These are phyloP conservation scores for Umbelopsis ramanniana DNA, from an alignment of 192 early-diverging fungal species.

Conservation along the genomic window DNA sequence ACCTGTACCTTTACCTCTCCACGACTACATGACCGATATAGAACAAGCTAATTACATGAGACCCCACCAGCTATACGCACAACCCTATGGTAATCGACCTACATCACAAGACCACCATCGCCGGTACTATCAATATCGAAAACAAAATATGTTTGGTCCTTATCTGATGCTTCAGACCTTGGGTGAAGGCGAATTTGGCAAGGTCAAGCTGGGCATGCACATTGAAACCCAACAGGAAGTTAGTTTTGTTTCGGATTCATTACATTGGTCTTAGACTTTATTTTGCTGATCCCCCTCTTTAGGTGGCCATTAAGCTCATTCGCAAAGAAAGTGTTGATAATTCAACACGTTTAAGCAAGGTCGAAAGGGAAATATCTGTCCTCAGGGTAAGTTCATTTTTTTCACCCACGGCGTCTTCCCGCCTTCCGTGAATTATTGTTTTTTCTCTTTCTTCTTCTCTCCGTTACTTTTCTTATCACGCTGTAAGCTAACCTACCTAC, in stretches of 20 bases:
- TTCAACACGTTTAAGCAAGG: conserved; percentile 81
- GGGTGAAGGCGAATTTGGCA: conserved; percentile 97
- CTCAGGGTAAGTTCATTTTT: conserved; percentile 69
- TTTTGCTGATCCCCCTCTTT: conserved; percentile 5
- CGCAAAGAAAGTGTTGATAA: conserved; percentile 89
- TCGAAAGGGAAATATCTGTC: conserved; percentile 94
- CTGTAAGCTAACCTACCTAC: neutral
- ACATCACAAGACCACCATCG: conserved; percentile 20
- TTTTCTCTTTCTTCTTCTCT: neutral
- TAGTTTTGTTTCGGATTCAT: conserved; percentile 30
- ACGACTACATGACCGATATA: conserved; percentile 19
- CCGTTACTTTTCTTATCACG: neutral
- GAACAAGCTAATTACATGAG: conserved; percentile 20
- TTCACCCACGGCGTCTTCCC: too few species aligned
- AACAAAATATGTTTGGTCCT: conserved; percentile 79
- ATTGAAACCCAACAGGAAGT: conserved; percentile 72
- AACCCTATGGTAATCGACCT: conserved; percentile 31
- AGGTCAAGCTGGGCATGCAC: conserved; percentile 95
- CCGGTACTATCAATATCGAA: conserved; percentile 29
- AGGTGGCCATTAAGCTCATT: conserved; percentile 96
- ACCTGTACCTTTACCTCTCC: conserved; percentile 18
- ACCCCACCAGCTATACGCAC: neutral
- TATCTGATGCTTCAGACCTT: conserved; percentile 95
- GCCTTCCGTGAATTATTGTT: too few species aligned
- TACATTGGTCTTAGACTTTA: conserved; percentile 18